Evolutionary conservation across 495 filamentous ascomycete genomes (phyloP).

Genomic region (Penicillium bovifimosum): DNA sequence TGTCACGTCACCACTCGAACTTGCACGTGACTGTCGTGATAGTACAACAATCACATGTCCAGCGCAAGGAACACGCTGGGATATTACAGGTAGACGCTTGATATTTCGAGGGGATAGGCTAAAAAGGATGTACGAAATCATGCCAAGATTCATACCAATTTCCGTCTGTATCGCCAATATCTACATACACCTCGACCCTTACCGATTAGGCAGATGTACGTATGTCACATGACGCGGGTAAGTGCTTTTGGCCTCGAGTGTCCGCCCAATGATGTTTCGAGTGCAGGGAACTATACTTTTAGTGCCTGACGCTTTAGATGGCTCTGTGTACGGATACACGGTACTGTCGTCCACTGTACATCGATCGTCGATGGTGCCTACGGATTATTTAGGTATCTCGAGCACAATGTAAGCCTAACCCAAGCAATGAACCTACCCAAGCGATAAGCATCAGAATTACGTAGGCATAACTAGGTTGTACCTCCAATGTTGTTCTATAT

Average conservation of each 20-base stretch:
- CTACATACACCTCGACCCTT: constrained; percentile 12
- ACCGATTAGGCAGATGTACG: constrained; percentile 12
- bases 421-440: neutral
- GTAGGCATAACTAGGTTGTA: no score
- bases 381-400: no score
- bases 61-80: neutral
- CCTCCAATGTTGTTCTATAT: no score
- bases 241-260: neutral
- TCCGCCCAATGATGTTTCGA: neutral
- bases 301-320: constrained; percentile 1
- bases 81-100: no score
- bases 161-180: neutral
- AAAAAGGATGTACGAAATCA: no score
- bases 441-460: no score
- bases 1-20: constrained; percentile 12
- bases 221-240: constrained; percentile 3
- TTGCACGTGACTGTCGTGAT: constrained; percentile 11
- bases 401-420: no score
- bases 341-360: no score
- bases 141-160: neutral
- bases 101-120: no score
- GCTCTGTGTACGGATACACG: no score
- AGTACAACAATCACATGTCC: neutral
- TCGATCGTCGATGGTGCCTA: no score
- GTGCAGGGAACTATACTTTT: neutral